Evolutionary conservation across 2,329 filamentous ascomycete genomes (phyloP).

Genomic region (Sporothrix brasiliensis): DNA sequence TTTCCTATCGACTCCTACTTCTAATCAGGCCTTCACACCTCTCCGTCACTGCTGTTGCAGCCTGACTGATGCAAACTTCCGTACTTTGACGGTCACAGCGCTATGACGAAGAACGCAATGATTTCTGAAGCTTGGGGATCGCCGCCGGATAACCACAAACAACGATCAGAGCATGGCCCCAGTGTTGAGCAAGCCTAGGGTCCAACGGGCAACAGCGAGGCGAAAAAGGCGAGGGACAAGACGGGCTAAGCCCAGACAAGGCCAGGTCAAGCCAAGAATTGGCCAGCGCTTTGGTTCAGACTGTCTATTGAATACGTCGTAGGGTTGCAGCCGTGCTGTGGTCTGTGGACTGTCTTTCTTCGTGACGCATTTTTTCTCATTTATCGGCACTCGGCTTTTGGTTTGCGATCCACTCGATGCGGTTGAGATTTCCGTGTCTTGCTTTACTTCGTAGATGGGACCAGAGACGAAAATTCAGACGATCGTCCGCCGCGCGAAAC

Average conservation of each 20-base stretch:
- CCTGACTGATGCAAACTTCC: constrained; percentile 12
- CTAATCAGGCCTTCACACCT: not conserved
- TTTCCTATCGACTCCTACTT: not conserved
- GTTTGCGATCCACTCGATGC: constrained; percentile 7
- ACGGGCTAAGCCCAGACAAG: not conserved
- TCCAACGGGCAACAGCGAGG: not conserved
- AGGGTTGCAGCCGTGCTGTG: not conserved
- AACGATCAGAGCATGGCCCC: constrained; percentile 15
- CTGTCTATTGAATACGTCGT: not conserved
- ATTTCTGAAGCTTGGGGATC: constrained; percentile 30
- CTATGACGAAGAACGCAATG: constrained; percentile 32
- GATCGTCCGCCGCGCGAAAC: constrained; percentile 17
- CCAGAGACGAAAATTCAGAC: not conserved
- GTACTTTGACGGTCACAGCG: constrained; percentile 14
- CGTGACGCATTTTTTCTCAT: not conserved
- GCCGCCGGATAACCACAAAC: constrained; percentile 26
- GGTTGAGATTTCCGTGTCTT: constrained; percentile 21
- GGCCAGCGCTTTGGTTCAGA: not conserved
- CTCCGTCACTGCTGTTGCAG: constrained; percentile 13
- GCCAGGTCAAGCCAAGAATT: constrained; percentile 3
- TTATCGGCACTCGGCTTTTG: not conserved
- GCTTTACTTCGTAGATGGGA: not conserved
- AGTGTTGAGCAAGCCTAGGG: not conserved
- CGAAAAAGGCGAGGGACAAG: not conserved
- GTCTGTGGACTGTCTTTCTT: not conserved